Percentiles rank a stretch among this genome's conserved stretches.
Evolutionary conservation across 768 basidiomycete species (phyloP).

Genomic region (Boletellus ananiceps): DNA sequence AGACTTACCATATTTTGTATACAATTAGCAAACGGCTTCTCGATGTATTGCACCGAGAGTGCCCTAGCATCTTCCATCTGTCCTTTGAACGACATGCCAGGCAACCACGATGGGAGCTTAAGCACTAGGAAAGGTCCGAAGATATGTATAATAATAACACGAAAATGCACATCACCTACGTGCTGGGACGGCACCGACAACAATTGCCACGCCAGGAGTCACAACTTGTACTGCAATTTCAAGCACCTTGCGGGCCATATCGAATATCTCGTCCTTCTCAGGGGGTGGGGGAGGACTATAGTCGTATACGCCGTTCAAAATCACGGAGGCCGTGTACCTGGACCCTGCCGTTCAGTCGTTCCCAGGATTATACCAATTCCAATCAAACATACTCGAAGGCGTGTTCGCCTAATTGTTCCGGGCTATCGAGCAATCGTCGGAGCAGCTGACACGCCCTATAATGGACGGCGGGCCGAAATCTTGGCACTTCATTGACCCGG

Average conservation of each 20-base stretch:
- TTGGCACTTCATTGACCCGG: not conserved
- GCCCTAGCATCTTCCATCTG: not conserved
- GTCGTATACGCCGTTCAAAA: conserved; percentile 5
- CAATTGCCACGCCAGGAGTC: not conserved
- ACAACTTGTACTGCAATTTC: not conserved
- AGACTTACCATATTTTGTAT: conserved; percentile 1
- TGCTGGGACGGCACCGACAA: not conserved
- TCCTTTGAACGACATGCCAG: conserved; percentile 8
- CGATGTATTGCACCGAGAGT: not conserved
- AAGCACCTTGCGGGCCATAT: not conserved
- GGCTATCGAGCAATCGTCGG: not conserved
- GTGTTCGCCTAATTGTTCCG: not conserved
- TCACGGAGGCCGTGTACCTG: conserved; percentile 2
- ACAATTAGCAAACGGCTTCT: not conserved
- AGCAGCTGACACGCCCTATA: conserved; percentile 4
- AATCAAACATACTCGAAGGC: conserved; percentile 6
- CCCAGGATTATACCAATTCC: not conserved
- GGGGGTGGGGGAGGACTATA: not conserved
- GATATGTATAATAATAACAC: not conserved
- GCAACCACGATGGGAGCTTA: conserved; percentile 6
- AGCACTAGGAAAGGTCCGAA: not conserved
- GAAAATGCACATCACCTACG: not conserved
- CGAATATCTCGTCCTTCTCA: conserved; percentile 5
- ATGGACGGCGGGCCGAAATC: conserved; percentile 1
- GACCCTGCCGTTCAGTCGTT: not conserved